Evolutionary conservation across 805 yeast genomes (phyloP).

Genomic region (Hanseniaspora jakobsenii): DNA sequence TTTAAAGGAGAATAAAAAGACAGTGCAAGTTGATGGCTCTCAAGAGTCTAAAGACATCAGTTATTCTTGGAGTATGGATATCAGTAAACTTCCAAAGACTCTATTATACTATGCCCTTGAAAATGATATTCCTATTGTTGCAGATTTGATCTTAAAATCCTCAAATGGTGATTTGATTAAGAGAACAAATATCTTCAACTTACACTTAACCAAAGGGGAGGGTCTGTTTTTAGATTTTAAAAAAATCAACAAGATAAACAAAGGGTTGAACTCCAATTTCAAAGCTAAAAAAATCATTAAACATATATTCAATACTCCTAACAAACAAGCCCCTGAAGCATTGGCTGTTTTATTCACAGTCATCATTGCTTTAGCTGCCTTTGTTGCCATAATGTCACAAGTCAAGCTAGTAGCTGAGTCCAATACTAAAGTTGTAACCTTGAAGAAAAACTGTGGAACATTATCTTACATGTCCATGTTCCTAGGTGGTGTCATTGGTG

Average conservation of each 20-base stretch:
- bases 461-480: slow-evolving; percentile 22
- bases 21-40: background rate
- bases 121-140: slow-evolving; percentile 15
- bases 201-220: background rate
- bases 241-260: background rate
- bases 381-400: slow-evolving; percentile 35
- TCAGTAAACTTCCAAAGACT: slow-evolving; percentile 20
- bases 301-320: slow-evolving; percentile 48
- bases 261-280: slow-evolving; percentile 12
- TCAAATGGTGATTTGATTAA: background rate
- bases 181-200: slow-evolving; percentile 10
- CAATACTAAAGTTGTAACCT: slow-evolving; percentile 22
- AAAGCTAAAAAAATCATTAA: slow-evolving; percentile 29
- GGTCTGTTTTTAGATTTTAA: slow-evolving; percentile 7
- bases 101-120: slow-evolving; percentile 20
- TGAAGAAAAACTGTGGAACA: slow-evolving; percentile 23
- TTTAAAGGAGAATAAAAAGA: slow-evolving; percentile 3
- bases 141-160: slow-evolving; percentile 13
- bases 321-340: slow-evolving; percentile 38
- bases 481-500: slow-evolving; percentile 22
- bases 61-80: slow-evolving; percentile 14
- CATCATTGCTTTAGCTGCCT: slow-evolving; percentile 32
- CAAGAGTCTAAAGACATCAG: no score
- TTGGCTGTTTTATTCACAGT: slow-evolving; percentile 42
- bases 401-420: slow-evolving; percentile 7